Evolutionary conservation across 768 basidiomycete species (phyloP), one percentile per base, ranked within the genome.

Genomic region (Sporobolomyces pararoseus): DNA sequence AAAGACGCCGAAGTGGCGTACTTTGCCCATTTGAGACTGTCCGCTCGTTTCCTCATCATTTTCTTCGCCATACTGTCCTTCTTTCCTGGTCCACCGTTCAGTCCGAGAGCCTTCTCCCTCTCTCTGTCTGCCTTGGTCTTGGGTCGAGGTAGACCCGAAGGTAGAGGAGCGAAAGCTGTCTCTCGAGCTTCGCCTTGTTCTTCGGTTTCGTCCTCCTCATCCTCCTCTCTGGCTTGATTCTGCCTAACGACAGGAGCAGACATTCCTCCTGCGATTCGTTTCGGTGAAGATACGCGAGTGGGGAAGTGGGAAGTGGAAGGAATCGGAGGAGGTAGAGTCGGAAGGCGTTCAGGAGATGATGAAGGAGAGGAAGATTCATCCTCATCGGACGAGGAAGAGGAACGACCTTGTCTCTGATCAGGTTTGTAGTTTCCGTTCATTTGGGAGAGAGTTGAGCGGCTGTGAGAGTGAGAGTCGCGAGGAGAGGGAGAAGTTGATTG

Each of bases 11-110:
- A 21, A 19, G 51, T 63, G 21, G 68, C 72, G 47, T 70, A 73
- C 62, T 73, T 73, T 50, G 67, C 65, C 72, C 72, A 73, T 68
- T 73, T 73, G 61, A 70, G 31, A 21, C 52, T 55, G 42, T 73
- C 65, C 3, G 72, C 72, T 3, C 72, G 17, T 49, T 68, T 69
- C 19, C 68, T 21, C 21, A 57, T 66, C 14, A 73, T 27, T 46
- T 65, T 66, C 42, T 55, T 55, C 13, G 64, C 64, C 49, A 73
- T 34, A 31, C 66, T 67, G 31, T 70, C 69, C 59, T 54, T 60
- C 64, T 65, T 70, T 19, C 62, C 55, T 25, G 47, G 35, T 32
- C 47, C 27, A n/a, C 39, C 16, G 34, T 49, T 39, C 29, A 68
- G 46, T 2, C 61, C 61, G 31, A 52, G 27, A 3, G 63, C 37